Conservation (phyloP, 2,329 filamentous ascomycete species). For the Cordyceps farinosa region DNA sequence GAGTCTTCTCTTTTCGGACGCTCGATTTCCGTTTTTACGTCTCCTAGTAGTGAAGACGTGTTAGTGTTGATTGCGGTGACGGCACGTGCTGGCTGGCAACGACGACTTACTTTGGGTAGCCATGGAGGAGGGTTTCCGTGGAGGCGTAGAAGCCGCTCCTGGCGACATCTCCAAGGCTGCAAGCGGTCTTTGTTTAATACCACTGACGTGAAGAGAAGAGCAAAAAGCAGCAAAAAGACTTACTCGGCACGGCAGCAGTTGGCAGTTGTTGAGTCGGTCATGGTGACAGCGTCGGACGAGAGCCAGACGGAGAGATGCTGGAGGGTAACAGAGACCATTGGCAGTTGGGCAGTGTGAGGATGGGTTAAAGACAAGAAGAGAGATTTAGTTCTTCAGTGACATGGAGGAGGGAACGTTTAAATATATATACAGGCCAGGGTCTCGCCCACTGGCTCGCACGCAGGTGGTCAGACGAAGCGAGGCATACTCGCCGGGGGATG, state of each 20-base stretch:
- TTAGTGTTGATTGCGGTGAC: not conserved
- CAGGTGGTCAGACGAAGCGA: too few species aligned
- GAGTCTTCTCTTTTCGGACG: not conserved
- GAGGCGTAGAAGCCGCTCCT: not conserved
- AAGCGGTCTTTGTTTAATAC: not conserved
- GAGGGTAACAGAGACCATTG: not conserved
- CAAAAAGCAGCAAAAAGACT: not conserved
- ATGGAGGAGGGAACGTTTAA: not conserved
- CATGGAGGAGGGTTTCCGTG: not conserved
- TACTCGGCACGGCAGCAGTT: constrained; percentile 1
- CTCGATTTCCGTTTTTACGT: not conserved
- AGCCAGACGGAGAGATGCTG: not conserved
- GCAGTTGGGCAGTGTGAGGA: too few species aligned
- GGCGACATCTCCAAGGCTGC: not conserved
- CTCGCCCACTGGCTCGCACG: not conserved
- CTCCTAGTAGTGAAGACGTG: not conserved
- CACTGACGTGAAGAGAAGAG: too few species aligned
- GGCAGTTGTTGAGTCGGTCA: not conserved
- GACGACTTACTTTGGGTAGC: constrained; percentile 5
- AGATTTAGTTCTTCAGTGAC: too few species aligned
- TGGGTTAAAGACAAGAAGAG: not conserved
- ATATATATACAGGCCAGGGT: not conserved
- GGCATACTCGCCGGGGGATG: too few species aligned
- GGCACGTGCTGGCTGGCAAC: not conserved
- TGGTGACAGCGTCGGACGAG: not conserved